A percentile compares a stretch with the other conserved stretches of the same genome.
phyloP scores from a whole-genome alignment of 2,329 filamentous ascomycete species.

The Xylariales sp. region DNA sequence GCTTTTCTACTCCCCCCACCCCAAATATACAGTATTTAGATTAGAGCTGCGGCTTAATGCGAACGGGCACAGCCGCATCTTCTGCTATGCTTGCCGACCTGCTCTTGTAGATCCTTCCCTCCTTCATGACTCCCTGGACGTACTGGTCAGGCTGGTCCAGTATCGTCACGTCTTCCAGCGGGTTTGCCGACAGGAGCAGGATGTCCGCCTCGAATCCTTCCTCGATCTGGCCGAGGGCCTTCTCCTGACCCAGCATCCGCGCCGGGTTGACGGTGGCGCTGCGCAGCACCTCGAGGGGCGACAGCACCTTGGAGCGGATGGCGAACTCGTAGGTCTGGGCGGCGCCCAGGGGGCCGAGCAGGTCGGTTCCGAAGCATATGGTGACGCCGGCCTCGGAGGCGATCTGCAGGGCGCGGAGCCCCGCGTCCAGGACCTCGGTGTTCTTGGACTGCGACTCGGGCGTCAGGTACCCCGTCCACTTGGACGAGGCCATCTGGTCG shows the following conservation, averaged over 20 bases:
- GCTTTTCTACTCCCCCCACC: no score
- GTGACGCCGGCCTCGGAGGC: conserved; percentile 45
- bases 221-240: conserved; percentile 41
- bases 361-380: conserved; percentile 50
- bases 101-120: conserved; percentile 37
- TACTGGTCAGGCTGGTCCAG: conserved; percentile 40
- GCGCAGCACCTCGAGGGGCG: conserved; percentile 37
- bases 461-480: conserved; percentile 35
- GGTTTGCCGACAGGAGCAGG: conserved; percentile 43
- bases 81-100: conserved; percentile 9
- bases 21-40: not conserved
- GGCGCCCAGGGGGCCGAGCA: conserved; percentile 43
- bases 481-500: conserved; percentile 36
- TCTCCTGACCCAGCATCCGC: conserved; percentile 35
- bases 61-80: conserved; percentile 9
- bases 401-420: conserved; percentile 39
- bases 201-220: conserved; percentile 46
- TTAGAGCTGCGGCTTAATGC: conserved; percentile 8
- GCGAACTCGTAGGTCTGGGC: conserved; percentile 47
- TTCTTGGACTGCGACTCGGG: conserved; percentile 41
- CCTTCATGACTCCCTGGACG: conserved; percentile 45
- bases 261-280: conserved; percentile 48
- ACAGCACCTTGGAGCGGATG: conserved; percentile 37
- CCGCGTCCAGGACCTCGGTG: conserved; percentile 37
- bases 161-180: conserved; percentile 46